A percentile compares a stretch with the other conserved stretches of the same genome.
These are phyloP conservation scores for Macrolepiota fuliginosa DNA, from an alignment of 768 basidiomycete genomes.

Conservation along the genomic window DNA sequence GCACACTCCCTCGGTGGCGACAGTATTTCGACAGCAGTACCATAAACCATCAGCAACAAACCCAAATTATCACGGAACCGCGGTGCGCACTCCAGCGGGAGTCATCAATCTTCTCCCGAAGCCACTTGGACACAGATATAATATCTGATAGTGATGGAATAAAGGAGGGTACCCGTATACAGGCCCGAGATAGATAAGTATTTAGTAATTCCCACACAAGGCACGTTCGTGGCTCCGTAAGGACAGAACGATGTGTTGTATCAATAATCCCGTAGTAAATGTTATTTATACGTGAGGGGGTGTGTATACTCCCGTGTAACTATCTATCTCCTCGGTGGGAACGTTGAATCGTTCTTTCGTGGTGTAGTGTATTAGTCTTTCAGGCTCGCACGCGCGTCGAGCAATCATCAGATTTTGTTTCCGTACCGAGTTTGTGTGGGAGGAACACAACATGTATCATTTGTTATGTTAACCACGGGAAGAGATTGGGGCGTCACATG, in stretches of 20 bases:
- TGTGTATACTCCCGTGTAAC: background rate
- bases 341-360: background rate
- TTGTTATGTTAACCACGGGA: too few species aligned
- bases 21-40: background rate
- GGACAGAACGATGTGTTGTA: background rate
- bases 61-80: background rate
- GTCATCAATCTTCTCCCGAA: background rate
- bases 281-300: background rate
- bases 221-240: background rate
- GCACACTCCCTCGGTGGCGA: conserved; percentile 11
- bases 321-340: background rate
- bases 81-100: background rate
- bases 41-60: background rate
- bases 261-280: background rate
- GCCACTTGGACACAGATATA: background rate
- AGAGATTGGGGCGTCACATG: too few species aligned
- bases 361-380: background rate
- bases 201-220: background rate
- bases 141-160: background rate
- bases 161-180: background rate
- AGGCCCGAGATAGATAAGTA: background rate
- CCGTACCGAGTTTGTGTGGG: background rate
- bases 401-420: background rate
- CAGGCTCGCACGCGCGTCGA: background rate
- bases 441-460: too few species aligned